Percentiles rank a stretch among this genome's conserved stretches.
Conservation (phyloP, 2,329 filamentous ascomycete genomes). For the Cercospora sesami region DNA sequence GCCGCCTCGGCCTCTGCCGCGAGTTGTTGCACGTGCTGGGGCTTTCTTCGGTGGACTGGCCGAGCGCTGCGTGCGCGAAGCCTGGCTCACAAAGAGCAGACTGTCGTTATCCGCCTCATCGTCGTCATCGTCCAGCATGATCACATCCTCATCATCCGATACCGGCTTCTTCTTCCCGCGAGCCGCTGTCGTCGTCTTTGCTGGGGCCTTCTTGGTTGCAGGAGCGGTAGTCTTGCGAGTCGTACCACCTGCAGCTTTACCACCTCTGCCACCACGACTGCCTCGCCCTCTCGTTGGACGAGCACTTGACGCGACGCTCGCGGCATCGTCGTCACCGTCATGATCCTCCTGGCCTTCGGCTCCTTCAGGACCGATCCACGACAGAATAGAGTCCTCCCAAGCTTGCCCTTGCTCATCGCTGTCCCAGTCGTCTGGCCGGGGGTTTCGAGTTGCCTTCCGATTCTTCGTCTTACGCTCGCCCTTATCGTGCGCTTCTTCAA, state of each 20-base stretch:
- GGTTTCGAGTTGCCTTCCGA: slow-evolving; percentile 51
- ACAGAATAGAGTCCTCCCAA: slow-evolving; percentile 74
- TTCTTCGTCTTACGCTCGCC: slow-evolving; percentile 60
- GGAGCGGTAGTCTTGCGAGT: slow-evolving; percentile 42
- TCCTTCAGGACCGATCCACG: slow-evolving; percentile 57
- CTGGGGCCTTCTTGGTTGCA: slow-evolving; percentile 40
- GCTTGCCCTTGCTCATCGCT: slow-evolving; percentile 75
- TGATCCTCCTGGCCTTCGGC: slow-evolving; percentile 49
- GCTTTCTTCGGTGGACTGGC: slow-evolving; percentile 30
- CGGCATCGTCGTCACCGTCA: slow-evolving; percentile 42
- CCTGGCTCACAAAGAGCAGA: slow-evolving; percentile 44
- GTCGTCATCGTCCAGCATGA: slow-evolving; percentile 48
- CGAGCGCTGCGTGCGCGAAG: slow-evolving; percentile 17
- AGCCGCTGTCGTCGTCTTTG: slow-evolving; percentile 38
- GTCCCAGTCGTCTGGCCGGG: slow-evolving; percentile 80
- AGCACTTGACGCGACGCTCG: slow-evolving; percentile 25
- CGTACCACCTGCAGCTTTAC: slow-evolving; percentile 45
- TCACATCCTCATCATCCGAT: slow-evolving; percentile 44
- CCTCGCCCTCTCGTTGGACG: slow-evolving; percentile 47
- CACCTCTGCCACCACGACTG: slow-evolving; percentile 45
- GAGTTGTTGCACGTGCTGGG: slow-evolving; percentile 23
- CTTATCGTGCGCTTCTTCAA: slow-evolving; percentile 71
- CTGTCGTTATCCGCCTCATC: slow-evolving; percentile 43
- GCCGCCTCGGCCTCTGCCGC: slow-evolving; percentile 23
- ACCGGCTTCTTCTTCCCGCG: slow-evolving; percentile 46